These are phyloP conservation scores for Cladosporium sphaerospermum DNA, from an alignment of 2,329 filamentous ascomycete genomes.

Conservation along the genomic window DNA sequence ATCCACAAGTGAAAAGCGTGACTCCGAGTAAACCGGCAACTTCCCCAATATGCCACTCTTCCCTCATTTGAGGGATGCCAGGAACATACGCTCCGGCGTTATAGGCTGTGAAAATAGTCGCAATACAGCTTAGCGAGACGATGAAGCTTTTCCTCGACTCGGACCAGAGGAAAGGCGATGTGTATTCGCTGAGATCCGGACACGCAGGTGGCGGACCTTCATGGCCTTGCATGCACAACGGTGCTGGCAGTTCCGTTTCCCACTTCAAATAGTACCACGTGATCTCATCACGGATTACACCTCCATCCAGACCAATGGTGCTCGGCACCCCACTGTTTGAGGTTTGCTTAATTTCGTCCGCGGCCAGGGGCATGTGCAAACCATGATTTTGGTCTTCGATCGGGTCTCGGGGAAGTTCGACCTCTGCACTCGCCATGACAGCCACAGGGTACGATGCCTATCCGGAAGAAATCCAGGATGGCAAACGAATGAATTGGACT, in stretches of 20 bases:
- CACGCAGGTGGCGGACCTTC: slow-evolving; percentile 39
- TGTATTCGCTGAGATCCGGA: slow-evolving; percentile 61
- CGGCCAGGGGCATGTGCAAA: too few relatives aligned
- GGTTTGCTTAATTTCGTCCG: too few relatives aligned
- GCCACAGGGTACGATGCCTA: too few relatives aligned
- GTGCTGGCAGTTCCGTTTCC: slow-evolving; percentile 51
- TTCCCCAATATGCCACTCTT: slow-evolving; percentile 58
- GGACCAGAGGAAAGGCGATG: slow-evolving; percentile 69
- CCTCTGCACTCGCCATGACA: too few relatives aligned
- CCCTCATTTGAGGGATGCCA: slow-evolving; percentile 57
- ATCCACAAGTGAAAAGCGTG: slow-evolving; percentile 75
- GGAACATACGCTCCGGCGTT: slow-evolving; percentile 75
- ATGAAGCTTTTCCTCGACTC: slow-evolving; percentile 61
- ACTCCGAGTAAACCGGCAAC: slow-evolving; percentile 68
- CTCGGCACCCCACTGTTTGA: too few relatives aligned
- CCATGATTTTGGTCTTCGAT: too few relatives aligned
- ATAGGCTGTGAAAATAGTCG: slow-evolving; percentile 73
- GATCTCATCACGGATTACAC: slow-evolving; percentile 32
- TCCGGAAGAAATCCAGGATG: too few relatives aligned
- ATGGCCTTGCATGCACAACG: slow-evolving; percentile 29
- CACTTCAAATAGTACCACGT: slow-evolving; percentile 57
- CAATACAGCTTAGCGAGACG: slow-evolving; percentile 67
- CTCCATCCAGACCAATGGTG: background rate
- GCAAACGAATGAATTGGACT: too few relatives aligned
- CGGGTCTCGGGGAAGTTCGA: too few relatives aligned